phyloP scores from a whole-genome alignment of 805 yeast species.

The Metschnikowia picachoensis region DNA sequence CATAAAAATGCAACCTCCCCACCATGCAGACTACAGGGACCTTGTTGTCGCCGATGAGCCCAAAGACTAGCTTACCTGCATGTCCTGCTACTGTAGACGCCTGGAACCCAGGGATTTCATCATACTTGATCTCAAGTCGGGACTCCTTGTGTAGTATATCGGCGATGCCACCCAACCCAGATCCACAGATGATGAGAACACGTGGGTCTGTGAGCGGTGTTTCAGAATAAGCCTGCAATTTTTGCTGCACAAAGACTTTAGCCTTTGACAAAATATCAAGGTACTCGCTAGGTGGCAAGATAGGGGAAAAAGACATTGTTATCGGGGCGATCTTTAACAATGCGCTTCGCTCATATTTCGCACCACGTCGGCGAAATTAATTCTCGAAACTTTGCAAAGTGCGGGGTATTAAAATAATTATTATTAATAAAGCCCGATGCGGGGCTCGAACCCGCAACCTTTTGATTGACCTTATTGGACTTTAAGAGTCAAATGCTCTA shows the following conservation, averaged over 20 bases:
- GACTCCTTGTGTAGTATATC: conserved; percentile 41
- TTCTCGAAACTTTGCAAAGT: no score
- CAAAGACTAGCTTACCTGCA: conserved; percentile 77
- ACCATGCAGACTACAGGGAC: conserved; percentile 91
- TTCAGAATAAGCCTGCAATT: conserved; percentile 10
- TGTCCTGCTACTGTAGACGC: conserved; percentile 88
- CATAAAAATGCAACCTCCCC: conserved; percentile 89
- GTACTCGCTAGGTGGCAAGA: conserved; percentile 19
- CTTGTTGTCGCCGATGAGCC: conserved; percentile 60
- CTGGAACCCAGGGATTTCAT: conserved; percentile 74
- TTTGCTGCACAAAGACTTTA: conserved; percentile 12
- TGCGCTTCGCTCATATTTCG: not conserved
- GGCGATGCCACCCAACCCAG: conserved; percentile 88
- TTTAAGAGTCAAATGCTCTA: conserved; percentile 34
- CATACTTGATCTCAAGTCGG: conserved; percentile 54
- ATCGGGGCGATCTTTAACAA: not conserved
- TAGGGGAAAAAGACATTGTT: conserved; percentile 7
- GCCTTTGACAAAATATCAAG: conserved; percentile 21
- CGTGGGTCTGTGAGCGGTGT: conserved; percentile 42
- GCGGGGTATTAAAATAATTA: no score
- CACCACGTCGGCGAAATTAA: not conserved
- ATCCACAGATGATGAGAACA: conserved; percentile 84
- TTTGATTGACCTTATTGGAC: conserved; percentile 26
- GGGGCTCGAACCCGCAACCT: conserved; percentile 36
- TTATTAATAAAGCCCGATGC: no score